phyloP scores from a whole-genome alignment of 2,329 filamentous ascomycete species.

The Aspergillus terreus region DNA sequence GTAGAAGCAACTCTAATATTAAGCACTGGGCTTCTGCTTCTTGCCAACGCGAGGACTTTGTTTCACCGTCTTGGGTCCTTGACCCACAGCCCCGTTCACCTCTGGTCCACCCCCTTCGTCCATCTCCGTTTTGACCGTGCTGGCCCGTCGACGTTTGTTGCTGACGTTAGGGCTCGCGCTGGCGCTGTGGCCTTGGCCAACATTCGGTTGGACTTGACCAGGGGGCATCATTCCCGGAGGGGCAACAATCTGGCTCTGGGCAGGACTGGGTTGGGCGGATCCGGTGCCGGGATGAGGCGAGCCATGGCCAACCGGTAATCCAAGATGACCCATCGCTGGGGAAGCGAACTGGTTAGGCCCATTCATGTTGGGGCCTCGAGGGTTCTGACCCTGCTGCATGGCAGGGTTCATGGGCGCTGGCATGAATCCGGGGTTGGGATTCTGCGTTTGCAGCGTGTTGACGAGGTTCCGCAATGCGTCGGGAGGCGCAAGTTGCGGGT shows the following conservation, averaged over 20 bases:
- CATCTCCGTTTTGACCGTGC: slow-evolving; percentile 57
- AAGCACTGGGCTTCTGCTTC: slow-evolving; percentile 44
- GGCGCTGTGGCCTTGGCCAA: slow-evolving; percentile 49
- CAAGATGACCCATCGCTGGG: slow-evolving; percentile 54
- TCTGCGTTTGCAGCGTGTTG: slow-evolving; percentile 40
- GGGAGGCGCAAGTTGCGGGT: slow-evolving; percentile 50
- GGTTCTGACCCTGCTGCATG: slow-evolving; percentile 35
- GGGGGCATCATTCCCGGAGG: slow-evolving; percentile 54
- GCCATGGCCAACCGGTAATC: slow-evolving; percentile 45
- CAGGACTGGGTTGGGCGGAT: slow-evolving; percentile 46
- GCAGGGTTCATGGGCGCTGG: slow-evolving; percentile 31
- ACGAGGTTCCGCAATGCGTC: slow-evolving; percentile 55
- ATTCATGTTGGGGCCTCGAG: slow-evolving; percentile 38
- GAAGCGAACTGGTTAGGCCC: slow-evolving; percentile 55
- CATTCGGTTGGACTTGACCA: slow-evolving; percentile 53
- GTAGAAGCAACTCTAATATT: slow-evolving; percentile 14
- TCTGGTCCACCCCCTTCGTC: slow-evolving; percentile 48
- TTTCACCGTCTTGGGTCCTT: slow-evolving; percentile 41
- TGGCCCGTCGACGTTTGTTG: slow-evolving; percentile 57
- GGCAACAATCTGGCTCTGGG: slow-evolving; percentile 44
- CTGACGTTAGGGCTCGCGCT: slow-evolving; percentile 61
- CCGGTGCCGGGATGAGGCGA: slow-evolving; percentile 50
- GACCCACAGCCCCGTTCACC: slow-evolving; percentile 45
- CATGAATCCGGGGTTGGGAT: slow-evolving; percentile 26
- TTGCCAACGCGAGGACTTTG: slow-evolving; percentile 46